These are phyloP conservation scores for Helotiales sp. DNA, from an alignment of 2,329 filamentous ascomycete species.

Conservation along the genomic window DNA sequence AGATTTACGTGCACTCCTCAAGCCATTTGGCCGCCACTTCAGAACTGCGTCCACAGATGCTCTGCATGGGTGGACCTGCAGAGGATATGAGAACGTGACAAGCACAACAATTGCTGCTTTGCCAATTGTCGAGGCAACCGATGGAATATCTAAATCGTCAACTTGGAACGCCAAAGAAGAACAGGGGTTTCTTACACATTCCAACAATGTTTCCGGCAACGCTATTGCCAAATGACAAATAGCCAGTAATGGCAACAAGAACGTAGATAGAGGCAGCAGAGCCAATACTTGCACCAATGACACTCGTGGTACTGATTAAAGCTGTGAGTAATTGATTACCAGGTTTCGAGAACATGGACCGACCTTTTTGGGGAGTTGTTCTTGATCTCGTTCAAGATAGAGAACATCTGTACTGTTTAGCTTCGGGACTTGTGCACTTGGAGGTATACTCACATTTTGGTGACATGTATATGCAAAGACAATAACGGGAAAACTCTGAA, in stretches of 20 bases:
- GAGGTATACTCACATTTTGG: conserved; percentile 74
- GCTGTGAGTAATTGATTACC: conserved; percentile 14
- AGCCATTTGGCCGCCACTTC: conserved; percentile 77
- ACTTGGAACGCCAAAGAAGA: not conserved
- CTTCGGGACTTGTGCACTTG: not conserved
- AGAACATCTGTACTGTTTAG: conserved; percentile 78
- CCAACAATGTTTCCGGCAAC: conserved; percentile 92
- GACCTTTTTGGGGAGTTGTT: conserved; percentile 73
- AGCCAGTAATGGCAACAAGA: conserved; percentile 91
- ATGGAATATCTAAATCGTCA: conserved; percentile 62
- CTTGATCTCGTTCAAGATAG: conserved; percentile 91
- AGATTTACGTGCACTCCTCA: conserved; percentile 43
- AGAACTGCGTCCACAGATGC: conserved; percentile 95
- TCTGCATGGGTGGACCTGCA: conserved; percentile 94
- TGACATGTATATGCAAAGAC: conserved; percentile 99
- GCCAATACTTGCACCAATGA: conserved; percentile 84
- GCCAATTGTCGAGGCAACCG: conserved; percentile 85
- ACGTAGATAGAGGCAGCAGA: conserved; percentile 87
- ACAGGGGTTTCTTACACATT: conserved; percentile 70
- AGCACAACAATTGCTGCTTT: conserved; percentile 94
- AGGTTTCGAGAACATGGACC: conserved; percentile 1
- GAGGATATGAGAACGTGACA: conserved; percentile 93
- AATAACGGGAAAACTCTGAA: conserved; percentile 90
- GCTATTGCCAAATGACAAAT: conserved; percentile 90
- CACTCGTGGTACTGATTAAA: conserved; percentile 68